Evolutionary conservation across 202 grass and related monocot species (phyloP), one percentile per base, ranked within the genome.

Genomic region (Schoenoplectus triqueter): DNA sequence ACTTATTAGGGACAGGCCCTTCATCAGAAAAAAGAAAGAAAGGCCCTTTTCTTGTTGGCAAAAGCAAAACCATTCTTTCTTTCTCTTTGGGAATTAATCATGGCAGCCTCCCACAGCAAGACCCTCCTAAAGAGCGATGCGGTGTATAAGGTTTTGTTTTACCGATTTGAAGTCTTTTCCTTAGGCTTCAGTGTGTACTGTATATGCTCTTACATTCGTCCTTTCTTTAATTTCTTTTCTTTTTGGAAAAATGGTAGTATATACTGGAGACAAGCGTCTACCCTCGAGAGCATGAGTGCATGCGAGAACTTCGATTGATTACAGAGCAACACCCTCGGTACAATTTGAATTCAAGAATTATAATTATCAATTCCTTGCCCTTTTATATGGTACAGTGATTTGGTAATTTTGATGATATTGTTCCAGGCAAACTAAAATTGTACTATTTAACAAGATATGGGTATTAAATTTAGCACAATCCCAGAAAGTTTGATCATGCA

Each of bases 301-400:
- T 89, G 88, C 87, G 90, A 20, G 93, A 95, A 85, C 90, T 95
- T 80, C 72, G 93, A 1, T 84, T 81, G 46, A 57, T 90, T 80
- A 85, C 88, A 45, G 2, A 50, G 9, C 39, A 92, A 56, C 90
- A 95, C 78, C 63, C 64, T 50, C 20, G 14, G 88, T 92, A 76
- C 11, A 76, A 18, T 46, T 81, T 61, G 19, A 31, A 15, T 47
- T 5, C 15, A 19, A 46, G 3, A 13, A 48, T 81, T 7, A 47
- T 18, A 9, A 20, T 81, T 81, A 48, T 0, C 2, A 57, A 13
- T 54, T 13, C 6, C 6, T 20, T 44, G 19, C 50, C 45, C 18
- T 14, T 73, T 73, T 5, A 5, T 63, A 4, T 50, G 20, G 40
- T 52, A 49, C 14, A 45, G n/a, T 62, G 56, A 79, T 63, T 63